Base-by-base conservation (phyloP, 768 basidiomycete genomes). In the Xerocomellus intermedius region DNA sequence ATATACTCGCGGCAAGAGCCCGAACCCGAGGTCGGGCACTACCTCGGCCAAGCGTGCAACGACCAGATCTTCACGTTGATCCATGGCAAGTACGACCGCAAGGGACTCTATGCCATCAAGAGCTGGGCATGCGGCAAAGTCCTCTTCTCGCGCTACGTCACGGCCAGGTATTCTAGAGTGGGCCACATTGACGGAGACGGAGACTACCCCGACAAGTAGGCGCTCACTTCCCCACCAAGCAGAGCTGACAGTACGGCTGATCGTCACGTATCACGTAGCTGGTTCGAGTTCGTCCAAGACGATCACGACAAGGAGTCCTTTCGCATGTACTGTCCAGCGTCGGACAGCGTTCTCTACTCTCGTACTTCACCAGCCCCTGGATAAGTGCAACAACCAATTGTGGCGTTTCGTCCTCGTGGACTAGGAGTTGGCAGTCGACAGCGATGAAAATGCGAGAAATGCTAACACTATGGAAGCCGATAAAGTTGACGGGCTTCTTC, bases 61-160 rank as follows among this genome's bases (percentile, higher is more conserved):
- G 43, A 52, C 37, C 49, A 55, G 22, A 39, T 55, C 37, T 52
- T 52, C 43, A 51, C 49, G 22, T 7, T 55, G 49, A 44, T 52
- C 30, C n/a, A 38, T 19, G 54, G 54, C 5, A 38, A 43, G 5
- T 21, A 26, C 13, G 42, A 52, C 8, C 50, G 43, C 32, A 24
- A 24, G 37, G 54, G 42, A 6, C 30, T 45, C 3, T 55, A 52
- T 37, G 42, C 36, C n/a, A 43, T 52, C 54, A 55, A 55, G 24
- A 55, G 54, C 50, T 41, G 54, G 50, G 22, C 19, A 4, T 38
- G 50, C 37, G 54, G 49, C 49, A 39, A 55, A 5, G 54, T 55
- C 2, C 22, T 45, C n/a, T 50, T 10, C 37, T 55, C 50, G 36
- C 54, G 54, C 22, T 45, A 17, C 17, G 28, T 28, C 24, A 44